Conservation (phyloP, 257 asterid genomes). For the Rauvolfia tetraphylla region DNA sequence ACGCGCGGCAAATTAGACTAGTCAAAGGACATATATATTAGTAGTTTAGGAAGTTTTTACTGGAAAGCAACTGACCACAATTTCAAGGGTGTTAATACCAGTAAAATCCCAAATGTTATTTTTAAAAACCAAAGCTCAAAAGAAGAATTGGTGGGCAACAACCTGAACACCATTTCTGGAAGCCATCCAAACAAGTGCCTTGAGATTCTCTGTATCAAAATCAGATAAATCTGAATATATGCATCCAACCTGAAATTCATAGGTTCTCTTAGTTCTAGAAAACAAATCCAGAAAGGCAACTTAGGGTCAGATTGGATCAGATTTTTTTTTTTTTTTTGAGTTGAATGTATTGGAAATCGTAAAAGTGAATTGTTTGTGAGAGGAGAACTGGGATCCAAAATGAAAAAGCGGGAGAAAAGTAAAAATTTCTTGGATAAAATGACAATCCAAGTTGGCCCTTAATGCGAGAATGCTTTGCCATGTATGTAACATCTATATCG, state of each 20-base stretch:
- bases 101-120: background rate
- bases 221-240: slow-evolving; percentile 43
- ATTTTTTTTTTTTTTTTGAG: too few relatives aligned
- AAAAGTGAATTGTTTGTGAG: too few relatives aligned
- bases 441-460: too few relatives aligned
- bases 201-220: slow-evolving; percentile 53
- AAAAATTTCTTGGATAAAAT: too few relatives aligned
- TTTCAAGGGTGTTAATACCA: background rate
- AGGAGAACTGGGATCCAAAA: too few relatives aligned
- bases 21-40: background rate
- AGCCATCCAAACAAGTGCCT: slow-evolving; percentile 55
- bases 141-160: slow-evolving; percentile 10
- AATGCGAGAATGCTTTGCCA: background rate
- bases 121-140: background rate
- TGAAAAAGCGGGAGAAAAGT: too few relatives aligned
- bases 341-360: too few relatives aligned
- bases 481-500: background rate
- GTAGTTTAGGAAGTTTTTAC: background rate
- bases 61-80: background rate
- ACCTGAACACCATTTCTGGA: slow-evolving; percentile 67
- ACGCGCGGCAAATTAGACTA: slow-evolving; percentile 4
- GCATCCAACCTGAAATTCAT: slow-evolving; percentile 68
- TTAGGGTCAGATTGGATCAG: too few relatives aligned
- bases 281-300: background rate
- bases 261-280: background rate